Evolutionary conservation across 805 yeast genomes (phyloP).

Genomic region (Jamesozyma jinghongensis): DNA sequence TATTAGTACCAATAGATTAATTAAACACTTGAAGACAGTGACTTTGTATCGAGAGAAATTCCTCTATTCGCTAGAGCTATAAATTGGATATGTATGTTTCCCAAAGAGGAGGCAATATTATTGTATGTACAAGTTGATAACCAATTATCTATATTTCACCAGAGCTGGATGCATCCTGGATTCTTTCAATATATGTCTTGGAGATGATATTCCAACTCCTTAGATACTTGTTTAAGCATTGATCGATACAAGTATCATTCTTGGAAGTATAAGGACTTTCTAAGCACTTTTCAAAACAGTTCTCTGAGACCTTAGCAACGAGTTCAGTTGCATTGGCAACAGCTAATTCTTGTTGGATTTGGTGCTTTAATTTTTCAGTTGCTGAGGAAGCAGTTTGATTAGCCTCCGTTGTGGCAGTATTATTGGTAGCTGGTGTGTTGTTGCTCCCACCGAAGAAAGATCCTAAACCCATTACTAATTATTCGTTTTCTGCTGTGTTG

Average conservation of each 20-base stretch:
- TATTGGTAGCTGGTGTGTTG: background rate
- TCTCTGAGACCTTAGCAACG: conserved; percentile 74
- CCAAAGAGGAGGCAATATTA: no score
- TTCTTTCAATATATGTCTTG: conserved; percentile 63
- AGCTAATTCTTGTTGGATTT: conserved; percentile 75
- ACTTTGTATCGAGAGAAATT: no score
- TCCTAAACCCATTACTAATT: conserved; percentile 6
- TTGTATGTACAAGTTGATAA: background rate
- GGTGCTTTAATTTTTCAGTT: conserved; percentile 56
- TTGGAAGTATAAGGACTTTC: conserved; percentile 46
- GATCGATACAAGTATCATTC: conserved; percentile 61
- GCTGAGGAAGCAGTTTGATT: conserved; percentile 29
- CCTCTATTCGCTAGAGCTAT: no score
- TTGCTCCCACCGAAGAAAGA: conserved; percentile 3
- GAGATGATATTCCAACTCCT: conserved; percentile 84
- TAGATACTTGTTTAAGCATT: conserved; percentile 82
- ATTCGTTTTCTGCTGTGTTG: no score
- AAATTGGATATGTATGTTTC: no score
- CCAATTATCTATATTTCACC: conserved; percentile 20
- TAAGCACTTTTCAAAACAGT: conserved; percentile 78
- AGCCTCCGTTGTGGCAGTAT: conserved; percentile 6
- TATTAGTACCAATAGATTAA: no score
- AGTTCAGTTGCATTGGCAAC: conserved; percentile 85
- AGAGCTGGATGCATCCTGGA: conserved; percentile 44
- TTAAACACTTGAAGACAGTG: no score